Base-by-base conservation (phyloP, 345 rosid genomes). In the Kandelia obovata region DNA sequence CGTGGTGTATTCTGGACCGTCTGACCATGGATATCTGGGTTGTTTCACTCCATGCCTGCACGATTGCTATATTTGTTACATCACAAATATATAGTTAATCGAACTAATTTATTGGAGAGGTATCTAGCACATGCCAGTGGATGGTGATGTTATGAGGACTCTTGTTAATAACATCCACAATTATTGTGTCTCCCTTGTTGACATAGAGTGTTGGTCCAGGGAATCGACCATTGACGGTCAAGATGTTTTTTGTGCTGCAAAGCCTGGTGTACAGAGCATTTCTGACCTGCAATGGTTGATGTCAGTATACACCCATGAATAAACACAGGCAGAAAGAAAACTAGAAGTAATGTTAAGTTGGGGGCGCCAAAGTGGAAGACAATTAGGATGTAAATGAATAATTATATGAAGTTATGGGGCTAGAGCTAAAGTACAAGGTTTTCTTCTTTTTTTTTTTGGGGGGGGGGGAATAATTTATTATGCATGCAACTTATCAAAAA, bases 1-100 rank as follows among this genome's bases (percentile, higher is more conserved):
- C 3, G 87, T 83, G 58, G 80, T 62, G 23, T 68, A 78, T 66
- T 66, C 83, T 0, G 87, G 87, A n/a, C 87, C 86, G 53, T 83
- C 84, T 1, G 82, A 73, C 86, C 84, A 80, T 0, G 84, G 84
- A 56, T 61, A 56, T 19, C 79, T 73, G 0, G 87, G 87, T 10
- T 70, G 83, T 19, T 67, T 76, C 64, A 83, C 79, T 19, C 84
- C 87, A 35, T 80, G 84, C 87, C 83, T 83, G 47, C 59, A 56
- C 23, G 30, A 56, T 25, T 56, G 49, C 19, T 3, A 43, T 43
- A 43, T 15, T 13, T 43, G 49, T 43, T 43, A 43, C 21, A 43
- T 43, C 49, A 43, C 17, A 43, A 0, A 13, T 13, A 43, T 13
- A 43, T 43, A 43, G 2, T 2, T 39, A 28, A 0, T 43, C 19